These are phyloP conservation scores for Phyllosticta capitalensis DNA, from an alignment of 2,329 filamentous ascomycete genomes.

Conservation along the genomic window DNA sequence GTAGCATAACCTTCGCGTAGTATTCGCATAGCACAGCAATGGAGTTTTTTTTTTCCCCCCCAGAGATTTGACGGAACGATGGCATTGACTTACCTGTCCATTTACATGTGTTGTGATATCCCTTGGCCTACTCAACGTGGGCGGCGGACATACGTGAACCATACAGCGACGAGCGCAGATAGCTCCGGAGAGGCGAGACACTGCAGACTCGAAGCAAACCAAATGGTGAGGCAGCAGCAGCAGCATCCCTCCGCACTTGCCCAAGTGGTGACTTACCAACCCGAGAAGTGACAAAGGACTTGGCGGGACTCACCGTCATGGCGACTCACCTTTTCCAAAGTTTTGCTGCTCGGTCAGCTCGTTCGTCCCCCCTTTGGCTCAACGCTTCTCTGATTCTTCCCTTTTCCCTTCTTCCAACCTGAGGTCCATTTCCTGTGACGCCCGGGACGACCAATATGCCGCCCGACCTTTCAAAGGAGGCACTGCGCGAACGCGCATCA, in stretches of 20 bases:
- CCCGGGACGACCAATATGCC: neutral
- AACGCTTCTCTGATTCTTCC: neutral
- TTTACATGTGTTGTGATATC: neutral
- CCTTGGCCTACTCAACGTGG: neutral
- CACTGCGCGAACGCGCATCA: constrained; percentile 26
- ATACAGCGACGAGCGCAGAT: neutral
- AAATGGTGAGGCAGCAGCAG: neutral
- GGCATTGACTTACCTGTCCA: neutral
- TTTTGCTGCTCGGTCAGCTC: neutral
- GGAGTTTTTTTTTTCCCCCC: too few species aligned
- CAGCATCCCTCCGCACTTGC: neutral
- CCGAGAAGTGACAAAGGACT: constrained; percentile 9
- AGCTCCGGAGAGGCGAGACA: neutral
- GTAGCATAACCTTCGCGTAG: too few species aligned
- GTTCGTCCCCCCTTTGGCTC: neutral
- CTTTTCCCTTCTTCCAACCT: neutral
- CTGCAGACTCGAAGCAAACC: neutral
- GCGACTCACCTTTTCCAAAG: neutral
- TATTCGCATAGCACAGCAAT: too few species aligned
- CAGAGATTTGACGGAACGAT: too few species aligned
- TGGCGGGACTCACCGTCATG: neutral
- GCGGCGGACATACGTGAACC: neutral
- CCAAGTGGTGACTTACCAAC: neutral
- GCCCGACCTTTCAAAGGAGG: neutral
- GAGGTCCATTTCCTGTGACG: neutral